Evolutionary conservation across 2,329 filamentous ascomycete species (phyloP), one percentile per base, ranked within the genome.

Genomic region (Coniella lustricola): DNA sequence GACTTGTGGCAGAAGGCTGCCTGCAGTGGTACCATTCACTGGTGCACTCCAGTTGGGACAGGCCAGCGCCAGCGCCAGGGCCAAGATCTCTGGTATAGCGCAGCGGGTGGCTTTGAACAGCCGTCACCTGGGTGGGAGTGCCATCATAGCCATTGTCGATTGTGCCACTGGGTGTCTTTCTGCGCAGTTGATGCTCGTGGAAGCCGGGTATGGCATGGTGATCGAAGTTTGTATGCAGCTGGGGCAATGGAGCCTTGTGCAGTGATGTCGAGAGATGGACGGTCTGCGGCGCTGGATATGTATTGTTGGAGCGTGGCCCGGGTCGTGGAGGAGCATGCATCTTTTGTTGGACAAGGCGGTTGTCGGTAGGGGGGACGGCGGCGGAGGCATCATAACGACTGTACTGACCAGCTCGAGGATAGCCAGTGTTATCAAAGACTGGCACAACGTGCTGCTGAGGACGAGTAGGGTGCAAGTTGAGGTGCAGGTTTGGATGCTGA

Each of bases 131-230:
- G 18, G 83, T 75, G 1, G 84, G 82, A 4, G 87, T 87, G 29
- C 87, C 89, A 73, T 97, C 90, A 61, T 95, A 96, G 10, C 89
- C 90, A 46, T 87, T 89, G 55, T 91, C 85, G 53, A 97, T 77
- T 33, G 90, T 95, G n/a, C 91, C 93, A 60, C 84, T 91, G 4
- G 91, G 93, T 8, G 91, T 97, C 67, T 97, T 97, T 56, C 91
- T 81, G 56, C 91, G 82, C 49, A 96, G 73, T 58, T 88, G 86
- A 64, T 95, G 83, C 64, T 95, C 89, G 46, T 67, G 63, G 48
- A 67, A 64, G 4, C 70, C 67, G 25, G 55, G 44, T 7, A 47
- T 42, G 12, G 59, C 54, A 8, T 44, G 32, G 18, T 21, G 21
- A 3, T 31, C 22, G 13, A 53, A 29, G 22, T 53, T 53, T 33